phyloP scores from a whole-genome alignment of 2,329 filamentous ascomycete genomes.

The Thermothelomyces thermophilus region DNA sequence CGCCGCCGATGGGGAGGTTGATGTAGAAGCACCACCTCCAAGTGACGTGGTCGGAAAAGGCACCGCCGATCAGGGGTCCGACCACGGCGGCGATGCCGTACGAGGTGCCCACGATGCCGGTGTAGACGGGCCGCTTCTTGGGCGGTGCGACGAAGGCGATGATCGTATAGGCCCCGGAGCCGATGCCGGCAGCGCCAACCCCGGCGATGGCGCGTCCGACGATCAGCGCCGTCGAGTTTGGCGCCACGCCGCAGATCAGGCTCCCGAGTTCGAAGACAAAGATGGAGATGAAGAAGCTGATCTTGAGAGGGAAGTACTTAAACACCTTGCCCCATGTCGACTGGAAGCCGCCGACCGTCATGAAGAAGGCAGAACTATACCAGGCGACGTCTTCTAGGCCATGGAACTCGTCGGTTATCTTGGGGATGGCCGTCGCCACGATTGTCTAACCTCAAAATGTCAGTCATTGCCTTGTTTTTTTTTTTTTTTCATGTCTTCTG shows the following conservation, averaged over 20 bases:
- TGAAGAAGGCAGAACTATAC: conserved; percentile 24
- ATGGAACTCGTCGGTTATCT: conserved; percentile 21
- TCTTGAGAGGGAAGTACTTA: conserved; percentile 20
- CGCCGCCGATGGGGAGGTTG: conserved; percentile 23
- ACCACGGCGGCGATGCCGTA: conserved; percentile 21
- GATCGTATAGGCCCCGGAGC: conserved; percentile 19
- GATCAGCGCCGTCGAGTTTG: conserved; percentile 17
- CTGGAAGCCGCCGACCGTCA: conserved; percentile 21
- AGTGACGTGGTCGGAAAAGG: conserved; percentile 18
- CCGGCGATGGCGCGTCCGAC: conserved; percentile 19
- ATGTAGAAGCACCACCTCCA: conserved; percentile 26
- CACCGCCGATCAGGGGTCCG: conserved; percentile 21
- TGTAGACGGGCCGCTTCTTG: conserved; percentile 19
- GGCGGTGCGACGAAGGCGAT: conserved; percentile 17
- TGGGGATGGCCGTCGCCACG: conserved; percentile 22
- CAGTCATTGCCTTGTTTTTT: too few species aligned
- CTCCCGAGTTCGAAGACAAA: conserved; percentile 19
- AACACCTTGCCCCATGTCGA: conserved; percentile 20
- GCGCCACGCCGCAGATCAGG: conserved; percentile 20
- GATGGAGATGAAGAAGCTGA: conserved; percentile 18
- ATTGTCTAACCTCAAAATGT: conserved; percentile 23
- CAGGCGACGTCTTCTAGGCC: conserved; percentile 20
- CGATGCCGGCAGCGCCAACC: conserved; percentile 18
- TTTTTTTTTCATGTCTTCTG: neutral
- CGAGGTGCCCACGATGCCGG: conserved; percentile 15